phyloP scores from a whole-genome alignment of 2,329 filamentous ascomycete genomes.

The Beauveria scarabaeidicola region DNA sequence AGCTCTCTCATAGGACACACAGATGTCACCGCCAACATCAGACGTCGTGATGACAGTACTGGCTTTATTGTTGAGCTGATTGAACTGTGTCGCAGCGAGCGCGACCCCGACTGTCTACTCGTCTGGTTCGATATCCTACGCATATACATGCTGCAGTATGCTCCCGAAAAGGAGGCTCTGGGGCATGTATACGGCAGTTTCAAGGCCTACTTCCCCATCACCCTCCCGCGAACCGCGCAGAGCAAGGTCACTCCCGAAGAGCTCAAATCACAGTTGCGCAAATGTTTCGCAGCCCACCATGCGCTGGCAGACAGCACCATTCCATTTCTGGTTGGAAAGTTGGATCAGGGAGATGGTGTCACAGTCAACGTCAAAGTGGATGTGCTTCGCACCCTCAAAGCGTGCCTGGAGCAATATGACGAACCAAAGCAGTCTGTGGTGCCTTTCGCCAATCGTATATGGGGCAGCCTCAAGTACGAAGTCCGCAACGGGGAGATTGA shows the following conservation, averaged over 20 bases:
- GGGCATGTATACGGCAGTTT: conserved; percentile 46
- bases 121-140: conserved; percentile 46
- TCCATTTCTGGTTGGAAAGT: conserved; percentile 46
- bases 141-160: conserved; percentile 36
- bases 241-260: conserved; percentile 48
- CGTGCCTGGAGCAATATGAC: conserved; percentile 42
- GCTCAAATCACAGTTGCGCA: conserved; percentile 43
- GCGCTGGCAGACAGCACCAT: conserved; percentile 37
- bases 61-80: conserved; percentile 42
- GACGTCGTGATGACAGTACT: conserved; percentile 34
- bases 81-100: conserved; percentile 43
- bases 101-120: conserved; percentile 49
- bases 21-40: conserved; percentile 34
- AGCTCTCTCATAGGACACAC: conserved; percentile 34
- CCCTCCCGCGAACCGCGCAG: conserved; percentile 41
- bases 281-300: conserved; percentile 45
- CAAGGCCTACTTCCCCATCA: conserved; percentile 54
- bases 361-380: conserved; percentile 52
- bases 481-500: conserved; percentile 53
- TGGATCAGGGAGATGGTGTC: conserved; percentile 51
- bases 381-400: conserved; percentile 46
- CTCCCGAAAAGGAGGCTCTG: conserved; percentile 35
- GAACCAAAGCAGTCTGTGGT: conserved; percentile 37
- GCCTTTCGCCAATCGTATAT: conserved; percentile 43
- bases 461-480: conserved; percentile 55